Conservation (phyloP, 176 grass and related monocot species). For the Chloris gayana region DNA sequence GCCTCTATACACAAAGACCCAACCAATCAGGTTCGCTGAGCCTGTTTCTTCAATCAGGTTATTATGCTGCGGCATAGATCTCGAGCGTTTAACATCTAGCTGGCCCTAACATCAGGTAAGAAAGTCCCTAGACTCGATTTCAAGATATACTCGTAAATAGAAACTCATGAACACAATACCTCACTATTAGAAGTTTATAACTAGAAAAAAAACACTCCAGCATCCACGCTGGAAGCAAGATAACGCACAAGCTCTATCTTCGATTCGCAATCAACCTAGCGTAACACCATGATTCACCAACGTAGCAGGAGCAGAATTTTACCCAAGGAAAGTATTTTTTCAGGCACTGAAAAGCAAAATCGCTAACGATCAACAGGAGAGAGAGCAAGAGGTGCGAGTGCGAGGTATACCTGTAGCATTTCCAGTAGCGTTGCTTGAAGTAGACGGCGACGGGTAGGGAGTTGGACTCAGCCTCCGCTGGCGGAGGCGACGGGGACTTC, state of each 20-base stretch:
- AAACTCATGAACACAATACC: background rate
- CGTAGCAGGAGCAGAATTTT: background rate
- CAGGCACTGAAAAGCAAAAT: background rate
- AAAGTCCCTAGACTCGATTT: background rate
- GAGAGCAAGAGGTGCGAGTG: background rate
- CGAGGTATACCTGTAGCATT: conserved; percentile 18
- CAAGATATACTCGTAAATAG: background rate
- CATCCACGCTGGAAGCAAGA: too few species aligned
- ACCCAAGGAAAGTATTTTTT: background rate
- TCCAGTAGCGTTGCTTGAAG: conserved; percentile 12
- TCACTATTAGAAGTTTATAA: background rate
- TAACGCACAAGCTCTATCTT: background rate
- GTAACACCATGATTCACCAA: background rate
- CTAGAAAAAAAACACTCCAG: background rate
- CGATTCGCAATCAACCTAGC: background rate
- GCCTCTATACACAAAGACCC: background rate
- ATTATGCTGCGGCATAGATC: background rate
- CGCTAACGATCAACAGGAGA: background rate
- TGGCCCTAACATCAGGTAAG: background rate
- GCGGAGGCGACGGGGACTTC: background rate
- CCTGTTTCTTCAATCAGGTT: conserved; percentile 2
- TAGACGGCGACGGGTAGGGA: background rate
- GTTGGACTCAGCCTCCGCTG: background rate
- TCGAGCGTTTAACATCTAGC: background rate
- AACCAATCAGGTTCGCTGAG: background rate